Percentiles rank a stretch among this genome's conserved stretches.
Evolutionary conservation across 495 filamentous ascomycete genomes (phyloP).

Genomic region (Annulohypoxylon moriforme): DNA sequence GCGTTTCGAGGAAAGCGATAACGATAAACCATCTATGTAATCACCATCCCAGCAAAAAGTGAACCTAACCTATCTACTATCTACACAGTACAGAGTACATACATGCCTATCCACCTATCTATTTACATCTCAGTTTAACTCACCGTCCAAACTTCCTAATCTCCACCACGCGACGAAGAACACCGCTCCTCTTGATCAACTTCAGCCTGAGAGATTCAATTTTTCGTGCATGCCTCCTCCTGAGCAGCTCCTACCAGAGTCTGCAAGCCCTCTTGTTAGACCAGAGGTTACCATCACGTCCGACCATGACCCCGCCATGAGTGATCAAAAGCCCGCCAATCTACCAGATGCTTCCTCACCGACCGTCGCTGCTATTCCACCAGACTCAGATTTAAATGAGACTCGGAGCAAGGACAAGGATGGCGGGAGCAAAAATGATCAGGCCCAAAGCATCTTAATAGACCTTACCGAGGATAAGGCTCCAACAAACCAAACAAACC

Average conservation of each 20-base stretch:
- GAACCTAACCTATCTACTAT: background rate
- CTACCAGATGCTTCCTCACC: conserved; percentile 35
- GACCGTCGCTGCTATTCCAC: conserved; percentile 24
- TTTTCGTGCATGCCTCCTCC: conserved; percentile 49
- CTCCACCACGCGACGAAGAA: conserved; percentile 13
- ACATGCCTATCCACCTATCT: background rate
- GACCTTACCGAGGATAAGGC: conserved; percentile 22
- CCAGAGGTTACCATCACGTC: conserved; percentile 34
- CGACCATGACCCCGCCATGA: conserved; percentile 52
- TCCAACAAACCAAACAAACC: conserved; percentile 7
- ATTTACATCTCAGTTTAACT: background rate
- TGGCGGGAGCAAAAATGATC: conserved; percentile 14
- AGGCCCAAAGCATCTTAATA: conserved; percentile 20
- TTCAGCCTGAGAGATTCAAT: background rate
- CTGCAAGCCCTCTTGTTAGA: conserved; percentile 39
- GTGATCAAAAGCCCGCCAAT: conserved; percentile 37
- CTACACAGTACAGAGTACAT: background rate
- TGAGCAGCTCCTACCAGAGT: conserved; percentile 40
- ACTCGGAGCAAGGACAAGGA: conserved; percentile 21
- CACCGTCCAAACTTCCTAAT: conserved; percentile 5
- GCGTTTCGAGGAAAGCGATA: conserved; percentile 40
- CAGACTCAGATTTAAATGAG: conserved; percentile 20
- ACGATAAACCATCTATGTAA: conserved; percentile 35
- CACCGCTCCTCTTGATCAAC: background rate
- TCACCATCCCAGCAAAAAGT: conserved; percentile 2